These are phyloP conservation scores for Xylariaceae sp. DNA, from an alignment of 2,329 filamentous ascomycete species.

Conservation along the genomic window DNA sequence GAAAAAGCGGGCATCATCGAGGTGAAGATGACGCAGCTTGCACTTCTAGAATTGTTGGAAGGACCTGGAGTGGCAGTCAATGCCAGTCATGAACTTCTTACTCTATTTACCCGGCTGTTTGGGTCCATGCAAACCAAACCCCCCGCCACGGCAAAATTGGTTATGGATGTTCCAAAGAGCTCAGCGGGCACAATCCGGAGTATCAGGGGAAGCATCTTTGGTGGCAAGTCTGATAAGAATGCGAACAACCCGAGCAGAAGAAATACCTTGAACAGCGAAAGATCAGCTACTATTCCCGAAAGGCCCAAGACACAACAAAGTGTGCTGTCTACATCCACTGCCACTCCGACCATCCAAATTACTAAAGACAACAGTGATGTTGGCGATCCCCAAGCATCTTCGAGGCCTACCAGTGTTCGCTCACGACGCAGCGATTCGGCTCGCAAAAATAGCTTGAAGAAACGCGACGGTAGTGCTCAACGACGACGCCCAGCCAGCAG, in stretches of 20 bases:
- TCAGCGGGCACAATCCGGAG: constrained; percentile 68
- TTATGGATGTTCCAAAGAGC: constrained; percentile 60
- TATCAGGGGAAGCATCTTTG: constrained; percentile 73
- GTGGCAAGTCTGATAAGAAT: constrained; percentile 48
- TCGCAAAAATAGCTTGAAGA: constrained; percentile 50
- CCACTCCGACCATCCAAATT: constrained; percentile 70
- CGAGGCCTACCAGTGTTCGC: constrained; percentile 37
- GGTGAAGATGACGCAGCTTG: constrained; percentile 90
- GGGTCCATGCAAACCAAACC: constrained; percentile 45
- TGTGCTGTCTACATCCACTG: constrained; percentile 45
- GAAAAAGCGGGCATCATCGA: constrained; percentile 89
- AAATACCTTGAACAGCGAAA: constrained; percentile 33
- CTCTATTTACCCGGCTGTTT: constrained; percentile 78
- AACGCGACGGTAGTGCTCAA: constrained; percentile 48
- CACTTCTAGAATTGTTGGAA: constrained; percentile 77
- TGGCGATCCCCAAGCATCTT: constrained; percentile 34
- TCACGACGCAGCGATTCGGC: constrained; percentile 43
- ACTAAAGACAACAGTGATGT: constrained; percentile 58
- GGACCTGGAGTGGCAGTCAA: constrained; percentile 84
- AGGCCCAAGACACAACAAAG: constrained; percentile 46
- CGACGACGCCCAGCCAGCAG: constrained; percentile 43
- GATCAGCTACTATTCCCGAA: constrained; percentile 28
- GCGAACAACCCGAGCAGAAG: constrained; percentile 33
- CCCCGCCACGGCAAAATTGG: constrained; percentile 32
- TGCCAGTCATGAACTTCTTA: constrained; percentile 77